phyloP scores from a whole-genome alignment of 1,284 basidiomycete genomes.

The Leccinum subfulvum region DNA sequence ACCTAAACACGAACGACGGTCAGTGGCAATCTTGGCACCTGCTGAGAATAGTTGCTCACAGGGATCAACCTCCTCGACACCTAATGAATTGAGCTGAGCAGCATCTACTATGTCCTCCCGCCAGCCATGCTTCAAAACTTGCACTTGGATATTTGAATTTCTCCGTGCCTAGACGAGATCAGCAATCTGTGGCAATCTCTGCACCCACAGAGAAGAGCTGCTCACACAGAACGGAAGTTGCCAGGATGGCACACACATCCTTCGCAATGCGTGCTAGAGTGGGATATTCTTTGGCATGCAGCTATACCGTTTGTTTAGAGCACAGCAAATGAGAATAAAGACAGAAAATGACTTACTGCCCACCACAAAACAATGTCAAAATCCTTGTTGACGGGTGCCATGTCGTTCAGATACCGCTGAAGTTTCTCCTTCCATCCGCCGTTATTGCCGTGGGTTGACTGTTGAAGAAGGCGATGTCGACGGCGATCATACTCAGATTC shows the following conservation, averaged over 20 bases:
- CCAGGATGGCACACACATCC: neutral
- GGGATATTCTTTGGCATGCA: neutral
- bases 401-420: no score
- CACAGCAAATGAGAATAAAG: no score
- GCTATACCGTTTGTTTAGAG: no score
- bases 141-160: neutral
- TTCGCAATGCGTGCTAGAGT: neutral
- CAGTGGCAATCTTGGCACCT: neutral
- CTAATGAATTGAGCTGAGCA: neutral
- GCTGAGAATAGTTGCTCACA: no score
- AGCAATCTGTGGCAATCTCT: neutral
- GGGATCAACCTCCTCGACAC: neutral
- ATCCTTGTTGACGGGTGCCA: no score
- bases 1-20: neutral
- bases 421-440: no score
- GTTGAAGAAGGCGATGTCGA: no score
- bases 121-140: neutral
- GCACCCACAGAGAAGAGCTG: neutral
- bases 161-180: neutral
- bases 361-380: no score
- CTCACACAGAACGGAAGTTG: neutral
- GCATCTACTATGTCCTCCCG: neutral
- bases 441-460: no score
- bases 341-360: no score
- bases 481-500: no score